Conservation (phyloP, 495 filamentous ascomycete species). For the Polyplosphaeria fusca region DNA sequence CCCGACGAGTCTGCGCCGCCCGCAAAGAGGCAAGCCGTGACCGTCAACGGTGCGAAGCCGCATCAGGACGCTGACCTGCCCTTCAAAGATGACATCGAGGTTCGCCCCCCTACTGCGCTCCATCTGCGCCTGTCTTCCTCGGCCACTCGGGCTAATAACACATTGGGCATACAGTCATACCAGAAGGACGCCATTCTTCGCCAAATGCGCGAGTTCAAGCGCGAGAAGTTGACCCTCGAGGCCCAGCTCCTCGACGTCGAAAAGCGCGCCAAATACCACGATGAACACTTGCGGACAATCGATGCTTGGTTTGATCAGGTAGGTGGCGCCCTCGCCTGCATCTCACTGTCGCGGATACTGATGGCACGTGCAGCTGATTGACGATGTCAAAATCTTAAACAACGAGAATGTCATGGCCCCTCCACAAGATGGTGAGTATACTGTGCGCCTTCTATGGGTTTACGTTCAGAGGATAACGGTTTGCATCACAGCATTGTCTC, state of each 20-base stretch:
- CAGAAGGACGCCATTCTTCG: slow-evolving; percentile 97
- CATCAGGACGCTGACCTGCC: slow-evolving; percentile 77
- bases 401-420: slow-evolving; percentile 46
- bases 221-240: slow-evolving; percentile 77
- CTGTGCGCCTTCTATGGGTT: too few relatives aligned
- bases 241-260: slow-evolving; percentile 68
- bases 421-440: too few relatives aligned
- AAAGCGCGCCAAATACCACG: slow-evolving; percentile 72
- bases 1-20: slow-evolving; percentile 78
- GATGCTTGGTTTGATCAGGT: slow-evolving; percentile 93
- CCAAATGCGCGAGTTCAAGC: slow-evolving; percentile 96
- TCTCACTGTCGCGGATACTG: slow-evolving; percentile 2
- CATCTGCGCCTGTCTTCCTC: slow-evolving; percentile 32
- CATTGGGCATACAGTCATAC: slow-evolving; percentile 65
- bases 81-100: slow-evolving; percentile 85
- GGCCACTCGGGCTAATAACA: slow-evolving; percentile 7
- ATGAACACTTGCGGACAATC: slow-evolving; percentile 85
- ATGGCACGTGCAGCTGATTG: slow-evolving; percentile 61
- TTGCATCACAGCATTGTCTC: too few relatives aligned
- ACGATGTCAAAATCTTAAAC: slow-evolving; percentile 74
- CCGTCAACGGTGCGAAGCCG: slow-evolving; percentile 70
- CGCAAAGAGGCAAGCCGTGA: slow-evolving; percentile 75
- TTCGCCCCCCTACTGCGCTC: slow-evolving; percentile 50
- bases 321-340: slow-evolving; percentile 26
- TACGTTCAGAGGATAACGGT: too few relatives aligned